phyloP scores from a whole-genome alignment of 2,329 filamentous ascomycete species.

The Stagonosporopsis cucurbitacearum region DNA sequence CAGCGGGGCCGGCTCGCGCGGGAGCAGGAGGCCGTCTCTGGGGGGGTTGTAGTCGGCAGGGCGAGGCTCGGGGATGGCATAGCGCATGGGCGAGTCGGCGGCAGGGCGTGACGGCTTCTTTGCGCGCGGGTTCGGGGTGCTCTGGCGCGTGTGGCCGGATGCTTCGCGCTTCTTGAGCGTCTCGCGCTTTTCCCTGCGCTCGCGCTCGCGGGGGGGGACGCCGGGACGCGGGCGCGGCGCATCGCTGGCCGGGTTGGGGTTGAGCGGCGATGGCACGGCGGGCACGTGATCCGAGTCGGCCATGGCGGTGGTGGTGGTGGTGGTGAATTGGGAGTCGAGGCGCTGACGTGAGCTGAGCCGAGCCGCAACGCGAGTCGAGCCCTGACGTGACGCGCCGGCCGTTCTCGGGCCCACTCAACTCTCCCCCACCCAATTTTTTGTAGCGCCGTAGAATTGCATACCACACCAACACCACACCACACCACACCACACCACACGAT shows the following conservation, averaged over 20 bases:
- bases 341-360: too few species aligned
- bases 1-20: conserved; percentile 55
- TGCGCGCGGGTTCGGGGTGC: conserved; percentile 52
- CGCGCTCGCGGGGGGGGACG: conserved; percentile 48
- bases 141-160: conserved; percentile 47
- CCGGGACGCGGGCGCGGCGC: conserved; percentile 50
- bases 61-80: conserved; percentile 57
- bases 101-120: conserved; percentile 44
- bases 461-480: too few species aligned
- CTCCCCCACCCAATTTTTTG: too few species aligned
- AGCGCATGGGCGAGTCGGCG: conserved; percentile 58
- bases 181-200: conserved; percentile 60
- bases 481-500: too few species aligned
- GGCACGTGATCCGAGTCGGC: conserved; percentile 66
- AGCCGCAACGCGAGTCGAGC: too few species aligned
- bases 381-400: background rate
- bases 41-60: conserved; percentile 58
- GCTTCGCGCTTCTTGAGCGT: conserved; percentile 62
- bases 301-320: conserved; percentile 30
- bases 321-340: too few species aligned
- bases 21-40: conserved; percentile 54
- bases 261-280: conserved; percentile 75
- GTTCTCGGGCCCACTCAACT: too few species aligned
- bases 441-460: too few species aligned
- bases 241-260: conserved; percentile 58